Evolutionary conservation across 768 basidiomycete species (phyloP).

Genomic region (Russula olivacea): DNA sequence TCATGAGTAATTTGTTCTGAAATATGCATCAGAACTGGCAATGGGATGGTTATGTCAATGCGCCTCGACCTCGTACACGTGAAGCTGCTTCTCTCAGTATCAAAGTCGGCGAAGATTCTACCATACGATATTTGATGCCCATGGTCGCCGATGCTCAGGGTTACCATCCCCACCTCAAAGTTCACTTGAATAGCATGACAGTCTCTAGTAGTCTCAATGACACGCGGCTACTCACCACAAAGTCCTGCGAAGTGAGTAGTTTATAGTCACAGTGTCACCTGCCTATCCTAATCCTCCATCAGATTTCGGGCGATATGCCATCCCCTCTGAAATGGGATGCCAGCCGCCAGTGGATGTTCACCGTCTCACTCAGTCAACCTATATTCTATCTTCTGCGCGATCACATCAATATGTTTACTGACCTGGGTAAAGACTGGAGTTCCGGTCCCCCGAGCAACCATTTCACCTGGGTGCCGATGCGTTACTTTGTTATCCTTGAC

Average conservation of each 20-base stretch:
- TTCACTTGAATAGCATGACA: constrained; percentile 73
- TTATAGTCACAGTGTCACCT: not conserved
- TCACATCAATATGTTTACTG: constrained; percentile 90
- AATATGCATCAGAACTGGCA: constrained; percentile 68
- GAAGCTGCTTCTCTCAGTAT: constrained; percentile 71
- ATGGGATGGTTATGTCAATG: constrained; percentile 63
- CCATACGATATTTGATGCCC: constrained; percentile 78
- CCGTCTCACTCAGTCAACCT: constrained; percentile 66
- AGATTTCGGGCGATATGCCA: constrained; percentile 73
- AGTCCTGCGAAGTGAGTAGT: constrained; percentile 65
- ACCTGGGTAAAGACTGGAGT: constrained; percentile 89
- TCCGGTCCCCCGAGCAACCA: constrained; percentile 77
- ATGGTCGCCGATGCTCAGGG: constrained; percentile 70
- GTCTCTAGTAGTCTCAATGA: constrained; percentile 87
- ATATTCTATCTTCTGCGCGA: constrained; percentile 78
- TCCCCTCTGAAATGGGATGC: constrained; percentile 79
- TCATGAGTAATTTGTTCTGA: not conserved
- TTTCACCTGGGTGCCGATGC: constrained; percentile 75
- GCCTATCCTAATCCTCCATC: not conserved
- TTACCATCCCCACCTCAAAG: constrained; percentile 72
- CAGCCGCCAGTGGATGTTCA: constrained; percentile 71
- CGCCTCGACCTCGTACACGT: constrained; percentile 49
- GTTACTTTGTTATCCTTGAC: constrained; percentile 65
- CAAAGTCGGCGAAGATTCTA: constrained; percentile 72
- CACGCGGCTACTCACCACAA: constrained; percentile 67